Conservation (phyloP, 768 basidiomycete species). For the Gyrodon lividus region DNA sequence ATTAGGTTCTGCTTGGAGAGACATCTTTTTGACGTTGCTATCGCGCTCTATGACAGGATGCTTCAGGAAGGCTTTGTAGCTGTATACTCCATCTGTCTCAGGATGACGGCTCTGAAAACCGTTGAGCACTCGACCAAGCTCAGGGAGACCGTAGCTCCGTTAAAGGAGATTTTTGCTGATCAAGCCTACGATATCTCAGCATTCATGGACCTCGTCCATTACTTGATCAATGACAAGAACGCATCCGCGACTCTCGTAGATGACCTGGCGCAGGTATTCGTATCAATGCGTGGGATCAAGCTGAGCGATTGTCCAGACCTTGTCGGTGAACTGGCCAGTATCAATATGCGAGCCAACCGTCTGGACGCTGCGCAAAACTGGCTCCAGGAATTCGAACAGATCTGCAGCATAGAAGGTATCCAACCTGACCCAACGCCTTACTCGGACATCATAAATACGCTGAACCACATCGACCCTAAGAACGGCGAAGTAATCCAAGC, state of each 20-base stretch:
- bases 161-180: slow-evolving; percentile 17
- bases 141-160: neutral
- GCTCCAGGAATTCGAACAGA: slow-evolving; percentile 25
- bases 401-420: slow-evolving; percentile 17
- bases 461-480: slow-evolving; percentile 31
- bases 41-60: slow-evolving; percentile 44
- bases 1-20: slow-evolving; percentile 42
- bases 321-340: slow-evolving; percentile 37
- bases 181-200: slow-evolving; percentile 18
- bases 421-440: slow-evolving; percentile 31
- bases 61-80: slow-evolving; percentile 38
- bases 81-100: slow-evolving; percentile 37
- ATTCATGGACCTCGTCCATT: slow-evolving; percentile 28
- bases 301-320: slow-evolving; percentile 32
- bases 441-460: slow-evolving; percentile 38
- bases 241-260: slow-evolving; percentile 18
- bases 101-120: slow-evolving; percentile 38
- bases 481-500: slow-evolving; percentile 33
- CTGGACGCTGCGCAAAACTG: slow-evolving; percentile 31
- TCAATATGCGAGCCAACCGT: slow-evolving; percentile 34
- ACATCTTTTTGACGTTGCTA: slow-evolving; percentile 38
- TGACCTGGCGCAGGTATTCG: slow-evolving; percentile 20
- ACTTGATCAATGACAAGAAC: slow-evolving; percentile 15
- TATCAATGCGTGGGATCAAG: slow-evolving; percentile 14
- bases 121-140: slow-evolving; percentile 3